Percentiles rank a stretch among this genome's conserved stretches.
Conservation (phyloP, 768 basidiomycete genomes). For the Tephrocybe sp. region DNA sequence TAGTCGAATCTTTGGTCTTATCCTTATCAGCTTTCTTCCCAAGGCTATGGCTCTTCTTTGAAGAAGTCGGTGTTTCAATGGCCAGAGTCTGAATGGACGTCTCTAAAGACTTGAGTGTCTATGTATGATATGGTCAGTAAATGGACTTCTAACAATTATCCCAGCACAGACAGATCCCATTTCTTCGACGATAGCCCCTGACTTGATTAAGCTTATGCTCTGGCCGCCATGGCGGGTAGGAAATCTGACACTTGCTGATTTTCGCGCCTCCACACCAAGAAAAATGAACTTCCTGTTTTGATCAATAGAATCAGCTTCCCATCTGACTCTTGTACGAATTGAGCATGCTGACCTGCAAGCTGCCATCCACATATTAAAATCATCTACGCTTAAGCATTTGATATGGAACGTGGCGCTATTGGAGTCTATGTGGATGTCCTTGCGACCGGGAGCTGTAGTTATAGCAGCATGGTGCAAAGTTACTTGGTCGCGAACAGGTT, state of each 20-base stretch:
- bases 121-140: neutral
- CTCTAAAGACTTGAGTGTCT: conserved; percentile 66
- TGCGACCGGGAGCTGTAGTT: conserved; percentile 68
- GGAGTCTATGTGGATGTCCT: conserved; percentile 81
- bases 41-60: conserved; percentile 34
- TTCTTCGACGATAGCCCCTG: conserved; percentile 58
- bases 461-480: conserved; percentile 72
- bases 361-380: conserved; percentile 74
- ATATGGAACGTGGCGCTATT: conserved; percentile 79
- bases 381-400: conserved; percentile 68
- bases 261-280: conserved; percentile 43
- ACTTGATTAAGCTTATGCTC: conserved; percentile 41
- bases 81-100: conserved; percentile 44
- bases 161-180: conserved; percentile 56
- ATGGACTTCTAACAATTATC: neutral
- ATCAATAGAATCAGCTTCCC: neutral
- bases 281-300: conserved; percentile 60
- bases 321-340: too few species aligned
- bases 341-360: conserved; percentile 58
- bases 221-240: conserved; percentile 41
- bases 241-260: conserved; percentile 40
- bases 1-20: conserved; percentile 43
- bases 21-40: conserved; percentile 54
- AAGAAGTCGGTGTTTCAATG: conserved; percentile 35
- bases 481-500: conserved; percentile 70